Base-by-base conservation (phyloP, 2,329 filamentous ascomycete genomes). In the Pseudogymnoascus sp. region DNA sequence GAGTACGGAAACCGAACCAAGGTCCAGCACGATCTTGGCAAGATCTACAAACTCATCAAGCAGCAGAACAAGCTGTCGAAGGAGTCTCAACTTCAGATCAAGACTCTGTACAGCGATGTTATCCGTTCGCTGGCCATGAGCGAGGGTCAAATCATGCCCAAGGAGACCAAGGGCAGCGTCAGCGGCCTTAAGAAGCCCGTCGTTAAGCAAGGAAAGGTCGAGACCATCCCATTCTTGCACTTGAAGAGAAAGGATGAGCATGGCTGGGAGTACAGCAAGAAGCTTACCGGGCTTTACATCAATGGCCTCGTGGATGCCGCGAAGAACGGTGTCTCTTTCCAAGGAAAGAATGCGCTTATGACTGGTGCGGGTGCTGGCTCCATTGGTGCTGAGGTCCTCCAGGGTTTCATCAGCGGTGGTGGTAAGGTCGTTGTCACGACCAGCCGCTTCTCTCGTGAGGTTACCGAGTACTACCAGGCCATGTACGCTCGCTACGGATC, bases 211-310 rank as follows among this genome's bases (percentile, higher is more conserved):
- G 92, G 92, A 77, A 97, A 96, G 81, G 88, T 96, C 64, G 93
- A 98, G 80, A 96, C 95, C 16, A 96, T 99, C 70, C 95, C 95
- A 36, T 99, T 99, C 86, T 80, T 99, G 62, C 95, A 99, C 76
- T 82, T 99, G 65, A 97, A 97, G 85, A 90, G 92, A 77, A 96
- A 96, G 79, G 87, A 90, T 63, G 86, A 93, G 67, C 90, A 96
- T 73, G 93, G 93, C 67, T 99, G 95, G 95, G 93, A 98, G 74
- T 99, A 98, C 82, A 98, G 92, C 86, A 99, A 98, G 85, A 97
- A 96, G 81, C 85, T 99, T 65, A 98, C 95, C 23, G 90, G 91
- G 64, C 78, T 93, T 70, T 99, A 99, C 76, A 85, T 99, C 36
- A 92, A 97, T 75, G 92, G 92, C 67, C 79, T 99, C 34, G 93